Conservation (phyloP, 2,329 filamentous ascomycete genomes). For the Colletotrichum scovillei region DNA sequence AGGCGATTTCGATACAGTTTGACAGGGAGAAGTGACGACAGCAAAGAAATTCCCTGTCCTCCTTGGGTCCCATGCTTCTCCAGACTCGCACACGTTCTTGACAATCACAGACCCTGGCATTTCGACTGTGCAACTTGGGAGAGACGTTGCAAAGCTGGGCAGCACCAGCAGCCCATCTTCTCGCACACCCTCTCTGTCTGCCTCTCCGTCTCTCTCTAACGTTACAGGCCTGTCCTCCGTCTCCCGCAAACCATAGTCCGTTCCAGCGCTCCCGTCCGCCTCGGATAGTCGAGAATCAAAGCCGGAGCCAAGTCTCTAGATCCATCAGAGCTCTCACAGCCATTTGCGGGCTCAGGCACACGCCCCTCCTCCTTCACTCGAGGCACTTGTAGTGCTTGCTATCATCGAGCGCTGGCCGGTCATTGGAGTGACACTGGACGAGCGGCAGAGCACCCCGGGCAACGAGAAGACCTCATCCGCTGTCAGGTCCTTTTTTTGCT, state of each 20-base stretch:
- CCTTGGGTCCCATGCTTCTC: background rate
- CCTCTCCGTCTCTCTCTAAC: background rate
- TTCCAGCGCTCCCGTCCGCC: constrained; percentile 11
- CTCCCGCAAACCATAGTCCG: background rate
- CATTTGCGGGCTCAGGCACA: constrained; percentile 15
- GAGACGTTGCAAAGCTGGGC: background rate
- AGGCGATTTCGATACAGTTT: constrained; percentile 3
- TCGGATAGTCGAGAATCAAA: background rate
- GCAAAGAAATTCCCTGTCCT: background rate
- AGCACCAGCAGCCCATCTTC: background rate
- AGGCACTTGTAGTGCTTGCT: background rate
- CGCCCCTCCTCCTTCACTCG: background rate
- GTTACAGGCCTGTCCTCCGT: background rate
- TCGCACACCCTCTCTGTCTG: background rate
- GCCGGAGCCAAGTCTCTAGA: background rate
- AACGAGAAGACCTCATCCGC: constrained; percentile 32
- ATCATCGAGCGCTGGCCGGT: constrained; percentile 9
- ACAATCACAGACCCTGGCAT: background rate
- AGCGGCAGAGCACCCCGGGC: constrained; percentile 32
- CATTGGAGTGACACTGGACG: constrained; percentile 33
- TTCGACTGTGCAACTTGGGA: background rate
- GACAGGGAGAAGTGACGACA: background rate
- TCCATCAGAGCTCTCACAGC: background rate
- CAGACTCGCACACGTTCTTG: background rate
- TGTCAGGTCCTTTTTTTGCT: constrained; percentile 29